These are phyloP conservation scores for Globisporangium cederbergense DNA, from an alignment of 352 stramenopile genomes.

Conservation along the genomic window DNA sequence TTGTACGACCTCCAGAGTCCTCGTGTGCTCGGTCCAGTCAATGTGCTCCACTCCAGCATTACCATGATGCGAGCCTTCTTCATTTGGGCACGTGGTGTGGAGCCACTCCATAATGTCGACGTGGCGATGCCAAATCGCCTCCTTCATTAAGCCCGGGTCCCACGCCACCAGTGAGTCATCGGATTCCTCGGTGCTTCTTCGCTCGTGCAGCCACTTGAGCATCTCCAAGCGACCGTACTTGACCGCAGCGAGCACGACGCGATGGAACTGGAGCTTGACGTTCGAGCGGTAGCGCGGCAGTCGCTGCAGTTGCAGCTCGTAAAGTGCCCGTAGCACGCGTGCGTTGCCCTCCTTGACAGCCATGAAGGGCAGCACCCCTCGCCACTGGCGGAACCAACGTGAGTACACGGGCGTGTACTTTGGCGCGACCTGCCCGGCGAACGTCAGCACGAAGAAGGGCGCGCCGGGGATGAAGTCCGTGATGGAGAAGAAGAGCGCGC, in stretches of 20 bases:
- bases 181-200: neutral
- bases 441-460: conserved; percentile 3
- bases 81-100: neutral
- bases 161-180: neutral
- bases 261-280: conserved; percentile 11
- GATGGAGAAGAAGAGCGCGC: conserved; percentile 3
- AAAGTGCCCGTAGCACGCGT: conserved; percentile 7
- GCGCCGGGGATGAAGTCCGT: neutral
- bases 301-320: conserved; percentile 2
- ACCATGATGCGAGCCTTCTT: neutral
- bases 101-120: conserved; percentile 11
- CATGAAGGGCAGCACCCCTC: conserved; percentile 13
- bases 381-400: conserved; percentile 9
- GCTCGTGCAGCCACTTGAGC: conserved; percentile 5
- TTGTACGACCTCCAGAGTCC: neutral
- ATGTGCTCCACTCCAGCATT: conserved; percentile 6
- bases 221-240: conserved; percentile 10
- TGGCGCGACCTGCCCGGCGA: neutral
- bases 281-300: neutral
- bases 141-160: conserved; percentile 6
- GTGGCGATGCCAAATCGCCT: conserved; percentile 13
- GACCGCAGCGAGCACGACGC: conserved; percentile 6
- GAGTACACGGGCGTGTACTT: conserved; percentile 12
- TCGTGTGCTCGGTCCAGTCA: conserved; percentile 1
- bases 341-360: conserved; percentile 5